These are phyloP conservation scores for Cunninghamia lanceolata DNA, from an alignment of 75 land plant genomes.

Conservation along the genomic window DNA sequence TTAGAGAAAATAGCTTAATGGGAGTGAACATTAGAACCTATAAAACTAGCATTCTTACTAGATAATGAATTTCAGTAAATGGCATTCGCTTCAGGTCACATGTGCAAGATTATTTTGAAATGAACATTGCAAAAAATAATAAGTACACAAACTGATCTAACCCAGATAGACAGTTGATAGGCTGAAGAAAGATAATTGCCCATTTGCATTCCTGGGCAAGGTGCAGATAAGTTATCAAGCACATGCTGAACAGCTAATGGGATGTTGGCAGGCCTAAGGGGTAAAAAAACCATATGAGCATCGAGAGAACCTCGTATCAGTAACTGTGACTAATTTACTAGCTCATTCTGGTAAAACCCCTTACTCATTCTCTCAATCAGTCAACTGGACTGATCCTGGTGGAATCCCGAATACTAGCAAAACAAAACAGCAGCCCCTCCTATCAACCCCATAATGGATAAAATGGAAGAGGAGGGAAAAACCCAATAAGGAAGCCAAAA, in stretches of 20 bases:
- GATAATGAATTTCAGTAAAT: background rate
- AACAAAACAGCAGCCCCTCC: background rate
- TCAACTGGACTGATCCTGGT: background rate
- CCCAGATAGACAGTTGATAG: background rate
- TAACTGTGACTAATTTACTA: background rate
- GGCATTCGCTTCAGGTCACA: background rate
- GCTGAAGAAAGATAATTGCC: background rate
- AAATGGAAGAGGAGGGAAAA: background rate
- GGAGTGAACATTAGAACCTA: no score
- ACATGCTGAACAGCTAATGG: background rate
- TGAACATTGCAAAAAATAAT: background rate
- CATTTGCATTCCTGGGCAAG: background rate
- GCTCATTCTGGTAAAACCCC: slow-evolving; percentile 5
- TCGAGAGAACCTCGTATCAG: background rate
- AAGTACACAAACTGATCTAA: background rate
- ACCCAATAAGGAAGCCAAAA: background rate
- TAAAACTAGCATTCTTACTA: no score
- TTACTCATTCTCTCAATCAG: background rate
- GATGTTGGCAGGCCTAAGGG: background rate
- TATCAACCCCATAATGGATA: background rate
- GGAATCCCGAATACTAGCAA: background rate
- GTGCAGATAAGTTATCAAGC: background rate
- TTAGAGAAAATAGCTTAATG: no score
- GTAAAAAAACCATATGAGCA: background rate
- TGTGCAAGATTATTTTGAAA: background rate